Evolutionary conservation across 2,329 filamentous ascomycete genomes (phyloP).

Genomic region (Neodidymelliopsis sp.): DNA sequence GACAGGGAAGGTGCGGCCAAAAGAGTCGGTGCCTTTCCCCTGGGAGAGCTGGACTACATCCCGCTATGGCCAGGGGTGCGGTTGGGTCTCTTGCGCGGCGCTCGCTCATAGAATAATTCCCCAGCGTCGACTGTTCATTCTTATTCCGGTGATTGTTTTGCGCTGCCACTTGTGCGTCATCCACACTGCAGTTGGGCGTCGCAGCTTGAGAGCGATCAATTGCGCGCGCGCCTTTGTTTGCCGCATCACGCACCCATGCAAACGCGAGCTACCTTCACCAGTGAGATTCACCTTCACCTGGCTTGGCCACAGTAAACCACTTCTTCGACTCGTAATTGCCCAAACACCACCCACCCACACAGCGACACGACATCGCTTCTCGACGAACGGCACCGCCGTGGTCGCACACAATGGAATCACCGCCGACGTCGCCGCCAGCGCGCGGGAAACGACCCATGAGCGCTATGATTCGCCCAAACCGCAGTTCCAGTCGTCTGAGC

Average conservation of each 20-base stretch:
- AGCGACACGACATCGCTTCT: conserved; percentile 22
- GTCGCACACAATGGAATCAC: conserved; percentile 46
- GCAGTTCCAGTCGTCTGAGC: conserved; percentile 87
- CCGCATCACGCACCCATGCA: conserved; percentile 1
- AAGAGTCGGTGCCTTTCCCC: conserved; percentile 17
- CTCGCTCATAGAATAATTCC: conserved; percentile 9
- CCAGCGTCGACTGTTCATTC: conserved; percentile 6
- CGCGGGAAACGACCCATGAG: conserved; percentile 74
- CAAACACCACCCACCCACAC: conserved; percentile 15
- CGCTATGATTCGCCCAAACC: conserved; percentile 76
- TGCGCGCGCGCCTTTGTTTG: conserved; percentile 14
- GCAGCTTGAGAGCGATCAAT: conserved; percentile 1
- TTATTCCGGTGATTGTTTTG: not conserved
- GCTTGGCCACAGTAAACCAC: not conserved
- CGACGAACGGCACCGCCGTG: conserved; percentile 31
- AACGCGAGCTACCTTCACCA: conserved; percentile 2
- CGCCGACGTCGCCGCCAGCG: conserved; percentile 48
- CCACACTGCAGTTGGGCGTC: conserved; percentile 5
- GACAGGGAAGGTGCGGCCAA: conserved; percentile 18
- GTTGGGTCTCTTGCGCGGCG: conserved; percentile 10
- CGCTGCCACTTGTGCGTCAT: conserved; percentile 10
- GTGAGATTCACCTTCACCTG: conserved; percentile 2
- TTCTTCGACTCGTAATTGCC: conserved; percentile 11
- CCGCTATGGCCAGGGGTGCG: conserved; percentile 16
- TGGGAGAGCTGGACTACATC: conserved; percentile 10